These are phyloP conservation scores for Straminergon stramineum DNA, from an alignment of 225 moss, liverwort and hornwort genomes.

Conservation along the genomic window DNA sequence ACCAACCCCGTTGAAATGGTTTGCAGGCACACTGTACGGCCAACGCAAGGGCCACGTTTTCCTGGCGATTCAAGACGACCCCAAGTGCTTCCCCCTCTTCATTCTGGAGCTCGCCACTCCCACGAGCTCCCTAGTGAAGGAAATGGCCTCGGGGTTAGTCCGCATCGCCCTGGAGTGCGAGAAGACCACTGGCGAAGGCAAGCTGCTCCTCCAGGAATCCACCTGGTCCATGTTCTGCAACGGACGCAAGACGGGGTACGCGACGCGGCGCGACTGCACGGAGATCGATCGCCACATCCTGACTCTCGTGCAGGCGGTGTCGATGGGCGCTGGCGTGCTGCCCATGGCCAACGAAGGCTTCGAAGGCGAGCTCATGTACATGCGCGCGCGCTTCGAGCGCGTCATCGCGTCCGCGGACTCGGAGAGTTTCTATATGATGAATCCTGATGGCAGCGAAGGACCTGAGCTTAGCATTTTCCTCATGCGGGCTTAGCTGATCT, in stretches of 20 bases:
- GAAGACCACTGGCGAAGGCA: slow-evolving; percentile 46
- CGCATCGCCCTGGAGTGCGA: slow-evolving; percentile 91
- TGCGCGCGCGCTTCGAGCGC: slow-evolving; percentile 85
- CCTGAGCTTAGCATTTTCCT: slow-evolving; percentile 94
- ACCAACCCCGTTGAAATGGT: not conserved
- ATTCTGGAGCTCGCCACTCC: slow-evolving; percentile 79
- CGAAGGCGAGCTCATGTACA: slow-evolving; percentile 94
- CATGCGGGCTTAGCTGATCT: slow-evolving; percentile 27
- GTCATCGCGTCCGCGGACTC: slow-evolving; percentile 83
- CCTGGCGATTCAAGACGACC: slow-evolving; percentile 83
- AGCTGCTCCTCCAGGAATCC: slow-evolving; percentile 67
- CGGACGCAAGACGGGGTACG: slow-evolving; percentile 81
- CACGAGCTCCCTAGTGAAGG: slow-evolving; percentile 72
- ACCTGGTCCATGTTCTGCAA: slow-evolving; percentile 98
- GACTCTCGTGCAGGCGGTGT: slow-evolving; percentile 74
- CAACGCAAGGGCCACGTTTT: slow-evolving; percentile 84
- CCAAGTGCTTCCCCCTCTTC: slow-evolving; percentile 62
- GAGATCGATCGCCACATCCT: slow-evolving; percentile 87
- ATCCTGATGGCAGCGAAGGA: slow-evolving; percentile 79
- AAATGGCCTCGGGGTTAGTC: slow-evolving; percentile 96
- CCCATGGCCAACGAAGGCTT: slow-evolving; percentile 64
- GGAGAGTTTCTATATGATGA: slow-evolving; percentile 89
- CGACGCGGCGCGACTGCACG: slow-evolving; percentile 56
- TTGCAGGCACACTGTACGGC: slow-evolving; percentile 73
- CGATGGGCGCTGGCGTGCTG: slow-evolving; percentile 93